phyloP scores from a whole-genome alignment of 1,284 basidiomycete genomes.

The Pterulicium gracile region DNA sequence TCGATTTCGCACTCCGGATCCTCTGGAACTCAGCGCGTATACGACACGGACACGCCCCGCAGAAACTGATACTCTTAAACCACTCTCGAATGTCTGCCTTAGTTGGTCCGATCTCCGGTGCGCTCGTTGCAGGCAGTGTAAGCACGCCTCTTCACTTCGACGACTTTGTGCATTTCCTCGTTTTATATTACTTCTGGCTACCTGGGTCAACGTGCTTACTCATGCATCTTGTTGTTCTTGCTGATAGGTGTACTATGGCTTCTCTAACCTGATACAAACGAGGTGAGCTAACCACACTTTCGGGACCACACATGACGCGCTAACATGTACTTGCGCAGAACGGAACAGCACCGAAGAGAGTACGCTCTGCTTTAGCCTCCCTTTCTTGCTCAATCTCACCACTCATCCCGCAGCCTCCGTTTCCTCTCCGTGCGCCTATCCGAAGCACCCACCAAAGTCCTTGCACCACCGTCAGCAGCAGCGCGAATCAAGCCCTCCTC shows the following conservation, averaged over 20 bases:
- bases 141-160: conserved; percentile 10
- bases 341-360: conserved; percentile 39
- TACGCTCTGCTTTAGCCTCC: conserved; percentile 18
- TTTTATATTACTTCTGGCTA: neutral
- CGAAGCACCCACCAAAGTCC: conserved; percentile 29
- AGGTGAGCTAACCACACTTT: conserved; percentile 22
- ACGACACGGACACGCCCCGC: too few relatives aligned
- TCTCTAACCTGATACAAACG: conserved; percentile 44
- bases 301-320: conserved; percentile 3
- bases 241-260: conserved; percentile 48
- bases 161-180: neutral
- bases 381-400: conserved; percentile 2
- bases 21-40: too few relatives aligned
- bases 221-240: neutral
- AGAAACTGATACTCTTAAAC: too few relatives aligned
- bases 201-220: neutral
- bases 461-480: conserved; percentile 39
- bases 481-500: conserved; percentile 33
- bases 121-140: conserved; percentile 46
- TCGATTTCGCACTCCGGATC: too few relatives aligned
- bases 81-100: conserved; percentile 48
- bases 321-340: conserved; percentile 23
- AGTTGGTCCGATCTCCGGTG: conserved; percentile 45
- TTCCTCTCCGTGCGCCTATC: conserved; percentile 34
- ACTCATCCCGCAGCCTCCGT: conserved; percentile 28